phyloP scores from a whole-genome alignment of 75 land plant genomes.

The Pinus albicaulis region DNA sequence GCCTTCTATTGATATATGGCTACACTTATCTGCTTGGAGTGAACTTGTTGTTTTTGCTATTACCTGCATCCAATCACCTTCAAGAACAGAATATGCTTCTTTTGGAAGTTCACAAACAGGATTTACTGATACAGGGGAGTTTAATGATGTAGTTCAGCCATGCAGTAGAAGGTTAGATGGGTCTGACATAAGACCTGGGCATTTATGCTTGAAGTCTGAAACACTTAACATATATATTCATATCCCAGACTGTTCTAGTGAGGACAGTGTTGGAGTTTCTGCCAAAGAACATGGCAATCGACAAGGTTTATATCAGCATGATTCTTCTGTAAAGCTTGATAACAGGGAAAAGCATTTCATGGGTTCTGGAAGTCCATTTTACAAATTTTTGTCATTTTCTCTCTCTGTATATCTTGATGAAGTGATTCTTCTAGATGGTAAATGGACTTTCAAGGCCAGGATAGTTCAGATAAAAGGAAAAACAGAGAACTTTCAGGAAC shows the following conservation, averaged over 20 bases:
- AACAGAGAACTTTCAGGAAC: slow-evolving; percentile 18
- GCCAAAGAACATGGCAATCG: neutral
- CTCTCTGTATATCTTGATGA: slow-evolving; percentile 16
- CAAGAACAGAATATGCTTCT: slow-evolving; percentile 3
- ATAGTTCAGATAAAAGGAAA: slow-evolving; percentile 29
- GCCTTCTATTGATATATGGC: slow-evolving; percentile 47
- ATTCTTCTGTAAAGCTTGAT: neutral
- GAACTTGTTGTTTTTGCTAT: slow-evolving; percentile 20
- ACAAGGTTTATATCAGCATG: neutral
- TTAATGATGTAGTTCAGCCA: neutral
- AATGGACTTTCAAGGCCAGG: slow-evolving; percentile 16
- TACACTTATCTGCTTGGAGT: slow-evolving; percentile 45
- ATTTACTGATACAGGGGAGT: slow-evolving; percentile 1
- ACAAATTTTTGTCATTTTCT: neutral
- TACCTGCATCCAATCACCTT: slow-evolving; percentile 10
- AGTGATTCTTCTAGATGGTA: slow-evolving; percentile 7
- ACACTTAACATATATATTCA: slow-evolving; percentile 28
- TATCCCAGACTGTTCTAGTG: slow-evolving; percentile 25
- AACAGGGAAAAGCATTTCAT: neutral
- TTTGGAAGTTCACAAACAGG: neutral
- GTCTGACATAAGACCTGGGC: neutral
- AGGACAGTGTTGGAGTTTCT: slow-evolving; percentile 1
- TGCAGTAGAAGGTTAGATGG: neutral
- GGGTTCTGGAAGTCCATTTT: neutral
- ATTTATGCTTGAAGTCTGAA: slow-evolving; percentile 26